phyloP scores from a whole-genome alignment of 768 basidiomycete genomes.

The Psilocybe cubensis region DNA sequence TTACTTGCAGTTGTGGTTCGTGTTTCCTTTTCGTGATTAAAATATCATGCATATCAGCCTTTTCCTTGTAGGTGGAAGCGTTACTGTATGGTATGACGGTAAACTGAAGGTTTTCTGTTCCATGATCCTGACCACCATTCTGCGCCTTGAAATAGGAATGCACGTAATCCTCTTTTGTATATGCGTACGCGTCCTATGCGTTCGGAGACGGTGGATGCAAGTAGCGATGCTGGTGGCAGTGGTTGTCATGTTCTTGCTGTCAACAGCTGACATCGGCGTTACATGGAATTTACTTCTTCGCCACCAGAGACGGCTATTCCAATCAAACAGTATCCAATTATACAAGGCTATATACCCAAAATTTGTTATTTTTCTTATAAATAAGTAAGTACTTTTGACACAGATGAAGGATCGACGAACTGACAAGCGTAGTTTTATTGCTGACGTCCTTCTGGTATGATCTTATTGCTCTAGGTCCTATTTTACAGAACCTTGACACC shows the following conservation, averaged over 20 bases:
- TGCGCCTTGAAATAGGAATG: constrained; percentile 22
- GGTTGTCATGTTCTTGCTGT: constrained; percentile 21
- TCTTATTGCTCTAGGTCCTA: neutral
- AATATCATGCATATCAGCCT: neutral
- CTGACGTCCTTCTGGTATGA: constrained; percentile 29
- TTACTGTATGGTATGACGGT: constrained; percentile 29
- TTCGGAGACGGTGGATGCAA: constrained; percentile 12
- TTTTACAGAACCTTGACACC: neutral
- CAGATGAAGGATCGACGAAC: neutral
- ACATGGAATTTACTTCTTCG: constrained; percentile 17
- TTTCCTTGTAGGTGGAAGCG: constrained; percentile 24
- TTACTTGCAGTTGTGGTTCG: constrained; percentile 16
- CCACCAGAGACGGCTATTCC: constrained; percentile 9
- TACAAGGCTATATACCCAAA: constrained; percentile 22
- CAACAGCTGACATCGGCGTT: constrained; percentile 25
- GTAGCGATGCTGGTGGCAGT: constrained; percentile 19
- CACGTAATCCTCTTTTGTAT: constrained; percentile 32
- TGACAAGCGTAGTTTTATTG: constrained; percentile 22
- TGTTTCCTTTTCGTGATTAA: neutral
- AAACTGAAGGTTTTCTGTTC: neutral
- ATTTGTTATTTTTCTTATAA: constrained; percentile 24
- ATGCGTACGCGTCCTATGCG: constrained; percentile 22
- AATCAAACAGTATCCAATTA: constrained; percentile 6
- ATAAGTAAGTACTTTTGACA: constrained; percentile 23
- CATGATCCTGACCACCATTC: neutral